Evolutionary conservation across 108 stramenopile species (phyloP).

Genomic region (Nannochloropsis salina): DNA sequence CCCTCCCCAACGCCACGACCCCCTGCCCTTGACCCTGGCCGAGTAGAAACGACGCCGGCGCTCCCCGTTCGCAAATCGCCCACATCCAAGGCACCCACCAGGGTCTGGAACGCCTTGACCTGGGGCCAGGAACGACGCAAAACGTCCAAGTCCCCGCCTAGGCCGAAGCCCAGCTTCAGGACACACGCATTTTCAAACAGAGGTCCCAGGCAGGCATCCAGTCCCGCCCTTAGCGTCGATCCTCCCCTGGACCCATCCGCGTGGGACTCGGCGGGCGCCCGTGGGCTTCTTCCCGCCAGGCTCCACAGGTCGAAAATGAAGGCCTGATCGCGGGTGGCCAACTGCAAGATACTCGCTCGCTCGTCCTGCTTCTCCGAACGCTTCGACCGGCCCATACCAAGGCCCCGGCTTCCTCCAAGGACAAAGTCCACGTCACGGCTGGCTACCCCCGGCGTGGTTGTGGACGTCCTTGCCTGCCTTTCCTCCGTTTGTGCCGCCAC

Average conservation of each 20-base stretch:
- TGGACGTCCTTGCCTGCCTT: background rate
- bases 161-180: background rate
- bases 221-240: background rate
- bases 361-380: background rate
- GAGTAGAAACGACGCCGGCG: background rate
- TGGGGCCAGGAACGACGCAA: background rate
- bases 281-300: background rate
- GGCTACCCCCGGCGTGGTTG: background rate
- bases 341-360: background rate
- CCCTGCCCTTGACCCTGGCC: background rate
- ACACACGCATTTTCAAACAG: background rate
- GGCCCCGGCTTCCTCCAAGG: background rate
- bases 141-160: background rate
- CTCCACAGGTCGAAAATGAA: constrained; percentile 8
- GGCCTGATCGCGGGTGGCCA: background rate
- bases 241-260: background rate
- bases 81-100: background rate
- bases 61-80: background rate
- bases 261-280: background rate
- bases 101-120: background rate
- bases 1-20: background rate
- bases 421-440: background rate
- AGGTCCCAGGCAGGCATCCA: background rate
- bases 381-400: background rate
- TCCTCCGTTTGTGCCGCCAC: background rate